Conservation (phyloP, 148 eudicot species). For the Beta vulgaris region DNA sequence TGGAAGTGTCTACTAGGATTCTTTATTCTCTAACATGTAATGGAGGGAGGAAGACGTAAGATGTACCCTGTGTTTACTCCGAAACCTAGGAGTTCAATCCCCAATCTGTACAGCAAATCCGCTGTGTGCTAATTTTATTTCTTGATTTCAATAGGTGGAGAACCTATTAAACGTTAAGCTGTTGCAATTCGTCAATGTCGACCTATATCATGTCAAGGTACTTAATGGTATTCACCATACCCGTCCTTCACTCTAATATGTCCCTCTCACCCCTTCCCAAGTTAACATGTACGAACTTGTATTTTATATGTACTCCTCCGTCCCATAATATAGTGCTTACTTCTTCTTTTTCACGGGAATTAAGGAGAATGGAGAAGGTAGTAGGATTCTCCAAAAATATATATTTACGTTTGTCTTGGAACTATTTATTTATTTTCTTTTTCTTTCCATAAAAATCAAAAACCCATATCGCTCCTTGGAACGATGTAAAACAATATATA, state of each 20-base stretch:
- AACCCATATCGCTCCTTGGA: too few species aligned
- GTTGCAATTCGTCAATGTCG: conserved; percentile 67
- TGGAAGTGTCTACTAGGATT: background rate
- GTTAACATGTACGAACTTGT: too few species aligned
- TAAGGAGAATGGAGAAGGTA: too few species aligned
- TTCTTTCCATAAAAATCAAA: too few species aligned
- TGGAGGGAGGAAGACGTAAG: background rate
- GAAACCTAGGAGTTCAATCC: background rate
- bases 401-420: background rate
- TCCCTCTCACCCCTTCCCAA: background rate
- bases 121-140: conserved; percentile 11
- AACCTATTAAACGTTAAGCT: conserved; percentile 60
- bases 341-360: too few species aligned
- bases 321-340: too few species aligned
- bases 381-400: too few species aligned
- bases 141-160: conserved; percentile 61
- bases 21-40: background rate
- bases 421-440: background rate
- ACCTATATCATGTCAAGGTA: conserved; percentile 87
- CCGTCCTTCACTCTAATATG: conserved; percentile 10
- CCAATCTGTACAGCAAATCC: background rate
- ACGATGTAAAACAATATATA: too few species aligned
- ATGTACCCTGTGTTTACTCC: background rate
- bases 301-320: too few species aligned
- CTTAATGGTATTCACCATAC: conserved; percentile 31